Evolutionary conservation across 176 grass and related monocot species (phyloP).

Genomic region (Tuctoria greenei): DNA sequence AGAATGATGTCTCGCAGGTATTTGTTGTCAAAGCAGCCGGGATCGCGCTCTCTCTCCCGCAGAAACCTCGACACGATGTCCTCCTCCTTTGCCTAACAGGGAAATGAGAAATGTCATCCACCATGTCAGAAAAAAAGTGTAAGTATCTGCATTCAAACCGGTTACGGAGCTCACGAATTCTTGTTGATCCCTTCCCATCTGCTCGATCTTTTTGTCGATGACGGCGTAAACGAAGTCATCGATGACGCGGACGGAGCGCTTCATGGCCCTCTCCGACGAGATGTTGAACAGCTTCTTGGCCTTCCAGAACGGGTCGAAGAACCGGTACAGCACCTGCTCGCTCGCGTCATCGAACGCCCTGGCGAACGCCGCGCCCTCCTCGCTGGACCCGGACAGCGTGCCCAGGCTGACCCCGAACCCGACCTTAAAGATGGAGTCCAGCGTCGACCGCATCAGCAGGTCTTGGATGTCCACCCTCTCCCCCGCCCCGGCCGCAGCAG

Average conservation of each 20-base stretch:
- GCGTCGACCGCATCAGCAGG: constrained; percentile 62
- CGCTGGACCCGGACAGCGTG: constrained; percentile 29
- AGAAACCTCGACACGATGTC: constrained; percentile 78
- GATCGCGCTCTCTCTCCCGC: constrained; percentile 45
- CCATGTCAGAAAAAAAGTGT: too few species aligned
- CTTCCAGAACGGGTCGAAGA: constrained; percentile 69
- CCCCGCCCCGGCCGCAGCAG: constrained; percentile 7
- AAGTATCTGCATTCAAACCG: too few species aligned
- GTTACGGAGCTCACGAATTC: constrained; percentile 42
- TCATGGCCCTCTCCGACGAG: constrained; percentile 66
- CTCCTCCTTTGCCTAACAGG: constrained; percentile 50
- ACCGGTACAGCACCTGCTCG: constrained; percentile 48
- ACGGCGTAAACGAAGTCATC: constrained; percentile 59
- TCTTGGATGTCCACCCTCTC: constrained; percentile 53
- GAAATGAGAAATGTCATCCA: not conserved
- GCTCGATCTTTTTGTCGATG: constrained; percentile 50
- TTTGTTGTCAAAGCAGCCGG: constrained; percentile 44
- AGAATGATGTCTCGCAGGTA: constrained; percentile 80
- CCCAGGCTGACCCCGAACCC: constrained; percentile 63
- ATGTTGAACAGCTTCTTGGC: constrained; percentile 55
- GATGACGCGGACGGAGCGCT: constrained; percentile 48
- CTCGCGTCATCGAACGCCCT: constrained; percentile 75
- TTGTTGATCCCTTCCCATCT: constrained; percentile 34
- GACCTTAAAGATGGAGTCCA: constrained; percentile 77
- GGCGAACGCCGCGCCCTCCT: constrained; percentile 46